These are phyloP conservation scores for Cercospora citrullina DNA, from an alignment of 2,329 filamentous ascomycete species.

Conservation along the genomic window DNA sequence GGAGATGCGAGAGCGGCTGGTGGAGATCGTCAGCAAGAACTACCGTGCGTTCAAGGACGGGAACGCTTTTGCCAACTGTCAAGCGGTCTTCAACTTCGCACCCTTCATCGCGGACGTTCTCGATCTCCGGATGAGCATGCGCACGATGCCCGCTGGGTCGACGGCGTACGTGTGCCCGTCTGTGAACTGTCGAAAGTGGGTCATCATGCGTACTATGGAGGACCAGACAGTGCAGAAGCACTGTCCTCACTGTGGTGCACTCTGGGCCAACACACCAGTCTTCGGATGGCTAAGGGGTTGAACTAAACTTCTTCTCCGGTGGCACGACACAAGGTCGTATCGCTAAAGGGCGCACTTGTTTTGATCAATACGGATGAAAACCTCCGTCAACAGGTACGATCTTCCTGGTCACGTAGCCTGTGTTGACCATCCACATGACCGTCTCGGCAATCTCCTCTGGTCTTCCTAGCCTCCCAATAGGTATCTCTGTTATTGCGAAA, in stretches of 20 bases:
- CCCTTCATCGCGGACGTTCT: neutral
- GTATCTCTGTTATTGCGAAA: constrained; percentile 38
- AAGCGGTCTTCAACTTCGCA: neutral
- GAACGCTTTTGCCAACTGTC: neutral
- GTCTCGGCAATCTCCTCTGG: constrained; percentile 52
- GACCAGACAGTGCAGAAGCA: no score
- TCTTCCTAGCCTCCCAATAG: constrained; percentile 47
- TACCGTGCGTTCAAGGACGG: neutral
- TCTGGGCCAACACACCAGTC: no score
- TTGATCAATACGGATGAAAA: constrained; percentile 33
- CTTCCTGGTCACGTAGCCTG: constrained; percentile 51
- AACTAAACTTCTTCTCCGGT: no score
- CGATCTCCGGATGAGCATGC: neutral
- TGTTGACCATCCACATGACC: constrained; percentile 51
- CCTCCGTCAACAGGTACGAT: constrained; percentile 47
- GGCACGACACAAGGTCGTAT: no score
- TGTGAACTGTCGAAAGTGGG: no score
- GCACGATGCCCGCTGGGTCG: no score
- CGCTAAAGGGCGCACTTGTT: no score
- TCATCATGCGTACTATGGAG: no score
- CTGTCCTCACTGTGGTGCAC: no score
- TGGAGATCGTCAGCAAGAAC: neutral
- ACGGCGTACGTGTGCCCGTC: no score
- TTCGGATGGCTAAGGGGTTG: no score
- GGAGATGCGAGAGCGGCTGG: no score